These are phyloP conservation scores for Eucalyptus polyanthemos DNA, from an alignment of 345 rosid species.

Conservation along the genomic window DNA sequence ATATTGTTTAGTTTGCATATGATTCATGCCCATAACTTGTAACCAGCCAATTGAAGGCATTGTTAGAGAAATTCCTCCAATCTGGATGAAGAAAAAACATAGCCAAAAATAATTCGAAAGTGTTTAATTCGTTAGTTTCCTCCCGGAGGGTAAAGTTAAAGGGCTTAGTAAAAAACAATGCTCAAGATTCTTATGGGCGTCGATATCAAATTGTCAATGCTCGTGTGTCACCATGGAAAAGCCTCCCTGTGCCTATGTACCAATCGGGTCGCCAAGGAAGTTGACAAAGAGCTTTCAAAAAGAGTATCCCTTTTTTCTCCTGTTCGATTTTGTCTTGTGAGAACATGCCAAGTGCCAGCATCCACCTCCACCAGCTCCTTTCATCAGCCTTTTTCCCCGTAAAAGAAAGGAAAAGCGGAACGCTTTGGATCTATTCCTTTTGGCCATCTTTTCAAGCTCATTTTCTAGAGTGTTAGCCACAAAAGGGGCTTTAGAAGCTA, in stretches of 20 bases:
- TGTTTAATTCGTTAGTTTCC: background rate
- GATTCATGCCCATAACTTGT: background rate
- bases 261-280: background rate
- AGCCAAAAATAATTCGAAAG: background rate
- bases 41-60: background rate
- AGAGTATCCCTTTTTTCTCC: background rate
- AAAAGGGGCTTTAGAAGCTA: background rate
- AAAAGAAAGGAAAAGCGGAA: background rate
- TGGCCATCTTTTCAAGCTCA: background rate
- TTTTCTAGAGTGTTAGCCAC: background rate
- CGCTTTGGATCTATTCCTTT: background rate
- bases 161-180: background rate
- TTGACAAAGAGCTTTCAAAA: background rate
- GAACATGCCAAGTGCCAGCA: background rate
- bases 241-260: background rate
- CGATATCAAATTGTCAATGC: background rate
- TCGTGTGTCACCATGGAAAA: background rate
- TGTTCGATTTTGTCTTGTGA: background rate
- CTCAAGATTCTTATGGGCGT: background rate
- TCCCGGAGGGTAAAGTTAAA: background rate
- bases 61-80: background rate
- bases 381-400: background rate
- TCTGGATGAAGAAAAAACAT: background rate
- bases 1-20: background rate
- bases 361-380: background rate